A percentile compares a stretch with the other conserved stretches of the same genome.
These are phyloP conservation scores for Parastagonospora nodorum DNA, from an alignment of 2,329 filamentous ascomycete genomes.

Conservation along the genomic window DNA sequence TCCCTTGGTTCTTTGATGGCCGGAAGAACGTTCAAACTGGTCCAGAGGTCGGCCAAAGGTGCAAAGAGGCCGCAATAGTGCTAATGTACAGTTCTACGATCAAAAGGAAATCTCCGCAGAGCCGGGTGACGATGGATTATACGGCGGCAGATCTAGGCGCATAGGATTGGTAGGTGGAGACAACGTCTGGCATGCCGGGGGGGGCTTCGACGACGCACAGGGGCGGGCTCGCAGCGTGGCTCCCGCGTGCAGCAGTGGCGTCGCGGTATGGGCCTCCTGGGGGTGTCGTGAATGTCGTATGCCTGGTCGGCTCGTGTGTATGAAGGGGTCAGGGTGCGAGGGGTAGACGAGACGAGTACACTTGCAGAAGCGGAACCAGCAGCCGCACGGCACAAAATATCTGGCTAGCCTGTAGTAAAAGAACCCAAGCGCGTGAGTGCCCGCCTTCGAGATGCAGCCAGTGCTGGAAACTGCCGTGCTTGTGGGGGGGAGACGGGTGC, in stretches of 20 bases:
- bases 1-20: conserved; percentile 18
- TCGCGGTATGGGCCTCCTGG: conserved; percentile 24
- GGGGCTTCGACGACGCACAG: conserved; percentile 21
- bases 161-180: conserved; percentile 42
- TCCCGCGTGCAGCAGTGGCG: conserved; percentile 43
- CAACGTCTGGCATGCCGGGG: conserved; percentile 41
- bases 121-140: conserved; percentile 42
- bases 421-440: conserved; percentile 29
- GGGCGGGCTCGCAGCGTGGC: conserved; percentile 40
- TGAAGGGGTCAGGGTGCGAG: conserved; percentile 33
- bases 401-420: conserved; percentile 16
- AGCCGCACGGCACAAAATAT: conserved; percentile 23
- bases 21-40: conserved; percentile 16
- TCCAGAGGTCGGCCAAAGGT: conserved; percentile 17
- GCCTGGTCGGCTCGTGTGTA: conserved; percentile 19
- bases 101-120: conserved; percentile 41
- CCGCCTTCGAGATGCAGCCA: conserved; percentile 32
- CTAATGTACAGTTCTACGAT: conserved; percentile 35
- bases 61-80: conserved; percentile 23
- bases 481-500: conserved; percentile 34
- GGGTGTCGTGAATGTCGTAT: conserved; percentile 17
- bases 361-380: conserved; percentile 36
- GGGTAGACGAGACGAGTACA: conserved; percentile 30
- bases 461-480: conserved; percentile 45
- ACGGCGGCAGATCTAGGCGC: conserved; percentile 44